Percentiles rank a stretch among this genome's conserved stretches.
phyloP scores from a whole-genome alignment of 805 yeast species.

The Myxozyma mucilagina region DNA sequence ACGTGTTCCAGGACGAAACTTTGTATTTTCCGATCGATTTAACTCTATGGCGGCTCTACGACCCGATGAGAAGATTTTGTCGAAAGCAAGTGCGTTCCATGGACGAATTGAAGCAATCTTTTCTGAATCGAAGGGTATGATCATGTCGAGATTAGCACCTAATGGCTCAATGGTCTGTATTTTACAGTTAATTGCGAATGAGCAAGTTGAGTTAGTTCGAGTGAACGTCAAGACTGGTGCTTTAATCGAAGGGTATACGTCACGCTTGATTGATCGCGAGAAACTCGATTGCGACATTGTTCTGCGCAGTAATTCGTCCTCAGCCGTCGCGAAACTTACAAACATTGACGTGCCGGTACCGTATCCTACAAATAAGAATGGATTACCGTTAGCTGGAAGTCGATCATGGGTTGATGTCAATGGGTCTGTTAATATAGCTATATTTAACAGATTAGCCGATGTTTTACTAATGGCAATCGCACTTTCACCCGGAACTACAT shows the following conservation, averaged over 20 bases:
- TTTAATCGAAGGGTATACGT: slow-evolving; percentile 65
- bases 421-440: slow-evolving; percentile 56
- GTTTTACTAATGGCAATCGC: slow-evolving; percentile 50
- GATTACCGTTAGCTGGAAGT: slow-evolving; percentile 49
- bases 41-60: slow-evolving; percentile 45
- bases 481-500: slow-evolving; percentile 57
- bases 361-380: slow-evolving; percentile 4
- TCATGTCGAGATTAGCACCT: slow-evolving; percentile 55
- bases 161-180: slow-evolving; percentile 65
- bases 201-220: slow-evolving; percentile 48
- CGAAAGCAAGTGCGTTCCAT: slow-evolving; percentile 50
- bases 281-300: slow-evolving; percentile 66
- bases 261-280: slow-evolving; percentile 69
- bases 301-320: slow-evolving; percentile 37
- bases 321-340: slow-evolving; percentile 6
- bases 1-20: slow-evolving; percentile 50
- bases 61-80: slow-evolving; percentile 46
- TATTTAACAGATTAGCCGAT: slow-evolving; percentile 62
- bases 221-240: slow-evolving; percentile 52
- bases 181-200: slow-evolving; percentile 53
- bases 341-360: slow-evolving; percentile 6
- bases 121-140: slow-evolving; percentile 52
- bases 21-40: slow-evolving; percentile 57
- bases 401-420: slow-evolving; percentile 69
- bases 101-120: slow-evolving; percentile 47